A percentile compares a stretch with the other conserved stretches of the same genome.
Conservation (phyloP, 495 filamentous ascomycete genomes). For the Lepraria neglecta region DNA sequence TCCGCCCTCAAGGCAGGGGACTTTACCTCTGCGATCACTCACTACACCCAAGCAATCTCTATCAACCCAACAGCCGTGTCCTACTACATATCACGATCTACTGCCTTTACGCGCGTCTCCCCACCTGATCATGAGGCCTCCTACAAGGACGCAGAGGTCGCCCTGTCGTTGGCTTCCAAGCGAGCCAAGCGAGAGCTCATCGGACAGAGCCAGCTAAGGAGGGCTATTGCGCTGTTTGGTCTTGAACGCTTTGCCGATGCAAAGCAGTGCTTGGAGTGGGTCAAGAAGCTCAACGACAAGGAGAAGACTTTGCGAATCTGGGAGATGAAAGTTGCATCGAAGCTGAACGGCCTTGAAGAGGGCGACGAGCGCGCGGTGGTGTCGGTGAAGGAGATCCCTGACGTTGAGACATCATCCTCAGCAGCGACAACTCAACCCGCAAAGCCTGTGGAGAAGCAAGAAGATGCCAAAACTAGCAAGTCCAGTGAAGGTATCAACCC, state of each 20-base stretch:
- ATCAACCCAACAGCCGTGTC: slow-evolving; percentile 59
- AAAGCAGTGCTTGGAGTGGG: slow-evolving; percentile 60
- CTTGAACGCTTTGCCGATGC: slow-evolving; percentile 72
- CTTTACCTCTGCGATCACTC: slow-evolving; percentile 58
- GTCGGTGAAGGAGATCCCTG: slow-evolving; percentile 58
- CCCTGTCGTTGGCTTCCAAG: slow-evolving; percentile 58
- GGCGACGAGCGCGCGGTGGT: slow-evolving; percentile 54
- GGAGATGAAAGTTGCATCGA: slow-evolving; percentile 49
- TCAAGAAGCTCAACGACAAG: slow-evolving; percentile 54
- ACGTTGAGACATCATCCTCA: slow-evolving; percentile 43
- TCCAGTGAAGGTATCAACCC: background rate
- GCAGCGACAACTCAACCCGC: slow-evolving; percentile 25
- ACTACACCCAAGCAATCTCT: slow-evolving; percentile 71
- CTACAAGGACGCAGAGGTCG: slow-evolving; percentile 74
- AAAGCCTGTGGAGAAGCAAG: slow-evolving; percentile 25
- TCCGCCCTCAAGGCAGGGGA: slow-evolving; percentile 59
- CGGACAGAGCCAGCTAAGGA: slow-evolving; percentile 70
- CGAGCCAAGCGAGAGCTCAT: slow-evolving; percentile 78
- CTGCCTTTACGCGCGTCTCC: slow-evolving; percentile 65
- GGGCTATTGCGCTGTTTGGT: slow-evolving; percentile 66
- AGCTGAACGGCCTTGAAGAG: slow-evolving; percentile 49
- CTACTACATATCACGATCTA: slow-evolving; percentile 86
- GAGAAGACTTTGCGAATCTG: slow-evolving; percentile 60
- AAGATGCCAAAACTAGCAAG: background rate
- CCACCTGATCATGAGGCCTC: slow-evolving; percentile 50